These are phyloP conservation scores for Flaveria ramosissima DNA, from an alignment of 129 eudicot genomes.

Conservation along the genomic window DNA sequence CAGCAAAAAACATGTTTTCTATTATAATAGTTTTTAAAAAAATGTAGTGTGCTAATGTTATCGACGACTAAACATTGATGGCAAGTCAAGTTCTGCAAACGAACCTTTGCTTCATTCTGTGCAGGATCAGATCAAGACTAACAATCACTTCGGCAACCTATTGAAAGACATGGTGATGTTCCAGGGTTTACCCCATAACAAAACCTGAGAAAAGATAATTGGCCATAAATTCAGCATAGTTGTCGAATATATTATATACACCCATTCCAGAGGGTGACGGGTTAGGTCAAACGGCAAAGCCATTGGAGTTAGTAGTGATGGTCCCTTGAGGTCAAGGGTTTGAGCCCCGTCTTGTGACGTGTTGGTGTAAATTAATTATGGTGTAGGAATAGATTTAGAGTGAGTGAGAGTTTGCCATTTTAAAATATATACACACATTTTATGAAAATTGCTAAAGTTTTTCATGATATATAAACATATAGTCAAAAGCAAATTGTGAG, in stretches of 20 bases:
- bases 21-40: background rate
- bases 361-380: too few species aligned
- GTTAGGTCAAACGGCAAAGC: too few species aligned
- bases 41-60: constrained; percentile 1
- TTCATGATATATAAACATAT: constrained; percentile 1
- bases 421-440: background rate
- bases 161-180: background rate
- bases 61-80: constrained; percentile 10
- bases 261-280: too few species aligned
- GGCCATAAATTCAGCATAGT: background rate
- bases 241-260: background rate
- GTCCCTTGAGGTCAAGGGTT: too few species aligned
- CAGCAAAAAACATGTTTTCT: constrained; percentile 4
- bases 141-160: background rate
- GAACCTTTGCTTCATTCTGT: constrained; percentile 6
- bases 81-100: constrained; percentile 5
- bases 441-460: background rate
- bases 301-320: too few species aligned
- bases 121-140: constrained; percentile 13
- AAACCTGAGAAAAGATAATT: background rate
- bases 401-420: too few species aligned
- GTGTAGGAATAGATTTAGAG: too few species aligned
- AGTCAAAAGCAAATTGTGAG: background rate
- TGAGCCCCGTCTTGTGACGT: too few species aligned
- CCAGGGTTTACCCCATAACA: background rate